Percentiles rank a stretch among this genome's conserved stretches.
Evolutionary conservation across 805 yeast species (phyloP).

Genomic region (Candida chauliodis): DNA sequence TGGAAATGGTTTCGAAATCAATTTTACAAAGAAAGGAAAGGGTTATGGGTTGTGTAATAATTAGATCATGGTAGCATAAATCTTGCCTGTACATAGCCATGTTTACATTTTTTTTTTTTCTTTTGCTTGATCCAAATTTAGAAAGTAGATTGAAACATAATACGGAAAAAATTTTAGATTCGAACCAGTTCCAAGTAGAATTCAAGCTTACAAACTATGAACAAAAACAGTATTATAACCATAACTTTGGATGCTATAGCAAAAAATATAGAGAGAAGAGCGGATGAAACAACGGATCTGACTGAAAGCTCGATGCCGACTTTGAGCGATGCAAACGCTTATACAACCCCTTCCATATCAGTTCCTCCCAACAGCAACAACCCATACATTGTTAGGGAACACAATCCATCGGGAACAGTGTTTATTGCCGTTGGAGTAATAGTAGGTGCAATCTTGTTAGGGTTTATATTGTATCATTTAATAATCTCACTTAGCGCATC

Average conservation of each 20-base stretch:
- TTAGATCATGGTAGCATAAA: too few relatives aligned
- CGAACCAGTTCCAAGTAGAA: too few relatives aligned
- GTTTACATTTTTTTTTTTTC: slow-evolving; percentile 2
- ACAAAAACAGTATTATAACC: slow-evolving; percentile 1
- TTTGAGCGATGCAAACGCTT: slow-evolving; percentile 14
- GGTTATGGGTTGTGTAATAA: slow-evolving; percentile 10
- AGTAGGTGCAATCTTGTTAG: slow-evolving; percentile 55
- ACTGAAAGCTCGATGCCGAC: slow-evolving; percentile 10
- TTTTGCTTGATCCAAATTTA: slow-evolving; percentile 5
- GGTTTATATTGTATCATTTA: slow-evolving; percentile 50
- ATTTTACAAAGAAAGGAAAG: slow-evolving; percentile 13
- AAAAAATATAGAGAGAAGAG: slow-evolving; percentile 8
- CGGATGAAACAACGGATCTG: slow-evolving; percentile 7
- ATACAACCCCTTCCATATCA: slow-evolving; percentile 46
- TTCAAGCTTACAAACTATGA: too few relatives aligned
- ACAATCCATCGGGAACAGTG: slow-evolving; percentile 70
- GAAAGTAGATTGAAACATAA: too few relatives aligned
- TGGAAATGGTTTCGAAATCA: slow-evolving; percentile 30
- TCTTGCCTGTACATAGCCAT: slow-evolving; percentile 4
- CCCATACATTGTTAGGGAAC: slow-evolving; percentile 56
- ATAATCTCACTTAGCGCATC: slow-evolving; percentile 47
- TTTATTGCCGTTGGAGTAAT: slow-evolving; percentile 77
- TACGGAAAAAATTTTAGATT: not conserved
- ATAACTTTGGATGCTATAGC: slow-evolving; percentile 4
- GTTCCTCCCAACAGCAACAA: slow-evolving; percentile 60